phyloP scores from a whole-genome alignment of 2,329 filamentous ascomycete genomes.

The Aureobasidium sp. region DNA sequence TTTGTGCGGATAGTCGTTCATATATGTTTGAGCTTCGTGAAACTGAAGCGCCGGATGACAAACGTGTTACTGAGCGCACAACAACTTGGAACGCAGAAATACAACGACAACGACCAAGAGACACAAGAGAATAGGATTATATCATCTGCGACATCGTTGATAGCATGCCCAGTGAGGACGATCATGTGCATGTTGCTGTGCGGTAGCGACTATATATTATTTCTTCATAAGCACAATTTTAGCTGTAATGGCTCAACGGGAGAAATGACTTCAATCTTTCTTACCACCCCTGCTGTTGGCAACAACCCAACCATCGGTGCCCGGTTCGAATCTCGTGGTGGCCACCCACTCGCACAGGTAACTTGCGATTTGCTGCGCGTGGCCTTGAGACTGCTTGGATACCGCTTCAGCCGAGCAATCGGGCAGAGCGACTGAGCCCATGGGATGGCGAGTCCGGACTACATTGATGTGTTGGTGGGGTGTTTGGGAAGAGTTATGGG shows the following conservation, averaged over 20 bases:
- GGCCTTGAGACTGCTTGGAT: conserved; percentile 47
- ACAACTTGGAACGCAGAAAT: too few species aligned
- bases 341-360: conserved; percentile 49
- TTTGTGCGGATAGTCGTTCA: too few species aligned
- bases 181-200: too few species aligned
- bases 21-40: too few species aligned
- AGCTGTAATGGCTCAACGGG: conserved; percentile 32
- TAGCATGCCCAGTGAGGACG: too few species aligned
- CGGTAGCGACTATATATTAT: neutral
- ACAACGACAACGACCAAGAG: too few species aligned
- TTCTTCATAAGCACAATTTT: neutral
- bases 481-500: conserved; percentile 25
- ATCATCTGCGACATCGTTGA: too few species aligned
- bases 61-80: too few species aligned
- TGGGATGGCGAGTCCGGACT: conserved; percentile 48
- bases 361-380: conserved; percentile 47
- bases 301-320: conserved; percentile 34
- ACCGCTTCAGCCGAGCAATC: conserved; percentile 53
- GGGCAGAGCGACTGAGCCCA: conserved; percentile 51
- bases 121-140: too few species aligned
- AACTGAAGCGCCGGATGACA: too few species aligned
- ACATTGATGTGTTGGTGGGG: conserved; percentile 36
- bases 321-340: conserved; percentile 50
- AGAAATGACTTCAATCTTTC: conserved; percentile 21
- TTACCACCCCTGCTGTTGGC: conserved; percentile 19